Evolutionary conservation across 2,329 filamentous ascomycete species (phyloP).

Genomic region (Botrytis paeoniae): DNA sequence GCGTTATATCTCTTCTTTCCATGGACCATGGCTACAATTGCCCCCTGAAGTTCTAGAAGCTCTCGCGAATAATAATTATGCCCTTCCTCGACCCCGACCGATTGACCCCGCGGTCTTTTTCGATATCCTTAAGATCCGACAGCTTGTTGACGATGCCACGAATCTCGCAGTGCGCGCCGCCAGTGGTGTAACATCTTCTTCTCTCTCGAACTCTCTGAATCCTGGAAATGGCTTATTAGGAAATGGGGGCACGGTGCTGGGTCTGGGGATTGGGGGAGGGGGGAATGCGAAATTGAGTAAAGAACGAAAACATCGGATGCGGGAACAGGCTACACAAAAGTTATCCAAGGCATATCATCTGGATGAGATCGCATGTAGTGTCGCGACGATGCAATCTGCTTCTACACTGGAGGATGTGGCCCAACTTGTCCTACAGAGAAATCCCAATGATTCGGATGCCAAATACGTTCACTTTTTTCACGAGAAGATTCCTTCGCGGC

Average conservation of each 20-base stretch:
- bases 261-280: conserved; percentile 54
- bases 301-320: conserved; percentile 74
- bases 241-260: conserved; percentile 49
- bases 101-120: conserved; percentile 80
- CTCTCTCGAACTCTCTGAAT: conserved; percentile 55
- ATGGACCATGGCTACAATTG: conserved; percentile 79
- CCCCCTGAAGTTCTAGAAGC: conserved; percentile 75
- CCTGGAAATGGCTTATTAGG: conserved; percentile 49
- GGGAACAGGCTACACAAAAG: conserved; percentile 76
- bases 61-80: conserved; percentile 76
- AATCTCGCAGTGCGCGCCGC: conserved; percentile 74
- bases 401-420: conserved; percentile 76
- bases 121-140: conserved; percentile 78
- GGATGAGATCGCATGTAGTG: conserved; percentile 79
- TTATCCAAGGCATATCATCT: conserved; percentile 73
- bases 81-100: conserved; percentile 69
- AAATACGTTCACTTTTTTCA: conserved; percentile 92
- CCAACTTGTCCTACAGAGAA: conserved; percentile 67
- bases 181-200: conserved; percentile 66
- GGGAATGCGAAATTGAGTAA: conserved; percentile 66
- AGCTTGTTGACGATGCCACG: conserved; percentile 75
- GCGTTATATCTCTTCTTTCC: conserved; percentile 80
- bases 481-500: conserved; percentile 78
- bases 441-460: conserved; percentile 66
- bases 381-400: conserved; percentile 79